phyloP scores from a whole-genome alignment of 2,329 filamentous ascomycete genomes.

The Aspergillus terreus region DNA sequence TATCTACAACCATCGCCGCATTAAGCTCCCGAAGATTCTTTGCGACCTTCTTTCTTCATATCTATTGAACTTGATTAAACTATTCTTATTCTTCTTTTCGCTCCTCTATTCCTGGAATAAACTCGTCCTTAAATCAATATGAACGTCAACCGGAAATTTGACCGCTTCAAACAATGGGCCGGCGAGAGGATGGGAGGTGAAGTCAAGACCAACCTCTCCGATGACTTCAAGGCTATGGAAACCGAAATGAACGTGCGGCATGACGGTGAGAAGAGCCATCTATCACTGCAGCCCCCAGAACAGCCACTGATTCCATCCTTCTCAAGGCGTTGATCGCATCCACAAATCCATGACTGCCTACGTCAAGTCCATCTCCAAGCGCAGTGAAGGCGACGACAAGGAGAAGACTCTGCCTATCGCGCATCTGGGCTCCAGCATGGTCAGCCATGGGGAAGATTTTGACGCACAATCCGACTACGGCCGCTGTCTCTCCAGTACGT shows the following conservation, averaged over 20 bases:
- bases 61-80: too few relatives aligned
- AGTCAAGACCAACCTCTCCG: slow-evolving; percentile 77
- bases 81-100: too few relatives aligned
- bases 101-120: too few relatives aligned
- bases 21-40: background rate
- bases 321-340: slow-evolving; percentile 81
- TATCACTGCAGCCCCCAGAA: background rate
- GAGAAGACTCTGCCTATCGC: slow-evolving; percentile 80
- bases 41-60: too few relatives aligned
- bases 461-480: slow-evolving; percentile 88
- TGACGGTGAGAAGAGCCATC: slow-evolving; percentile 59
- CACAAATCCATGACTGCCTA: slow-evolving; percentile 83
- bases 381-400: slow-evolving; percentile 79
- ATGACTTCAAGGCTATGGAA: slow-evolving; percentile 89
- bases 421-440: slow-evolving; percentile 80
- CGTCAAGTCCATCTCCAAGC: slow-evolving; percentile 81
- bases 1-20: background rate
- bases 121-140: slow-evolving; percentile 33
- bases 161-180: slow-evolving; percentile 96
- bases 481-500: slow-evolving; percentile 70
- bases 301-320: slow-evolving; percentile 10
- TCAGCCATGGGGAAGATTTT: slow-evolving; percentile 86
- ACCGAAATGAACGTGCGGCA: slow-evolving; percentile 85
- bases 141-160: slow-evolving; percentile 81
- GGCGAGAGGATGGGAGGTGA: slow-evolving; percentile 94